Evolutionary conservation across 495 filamentous ascomycete species (phyloP), one percentile per base, ranked within the genome.

Genomic region (Emericellopsis terricola): DNA sequence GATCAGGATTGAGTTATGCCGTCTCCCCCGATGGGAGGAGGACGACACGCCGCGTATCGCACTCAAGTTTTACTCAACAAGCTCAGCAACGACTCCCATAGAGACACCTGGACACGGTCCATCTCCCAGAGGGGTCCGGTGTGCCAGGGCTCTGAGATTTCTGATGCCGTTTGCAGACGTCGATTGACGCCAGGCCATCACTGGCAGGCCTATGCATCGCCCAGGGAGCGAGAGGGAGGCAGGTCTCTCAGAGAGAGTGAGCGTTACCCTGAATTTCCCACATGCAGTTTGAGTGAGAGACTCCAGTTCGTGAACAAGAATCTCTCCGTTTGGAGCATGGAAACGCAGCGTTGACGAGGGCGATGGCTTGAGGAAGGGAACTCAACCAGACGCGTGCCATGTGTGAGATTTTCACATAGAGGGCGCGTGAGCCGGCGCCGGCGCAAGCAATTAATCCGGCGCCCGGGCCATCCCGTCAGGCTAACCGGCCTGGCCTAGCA

Each of bases 231-330:
- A 32, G 29, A 39, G 52, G 38, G 52, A 46, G 44, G 28, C 28
- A 47, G 48, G 52, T 53, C 35, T 39, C 38, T 39, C 38, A 42
- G 43, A 26, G 29, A 40, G 42, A 35, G 56, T 82, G 81, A 85
- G 91, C 85, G 87, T 75, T 94, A 81, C 87, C 94, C 86, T 86
- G 86, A 94, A 93, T 94, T 94, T 93, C 87, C 91, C 87, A 94
- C 89, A 89, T 93, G 87, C 85, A 50, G 17, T 8, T 18, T 3
- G 41, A 39, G 41, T 33, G 38, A 38, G 52, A 52, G 52, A 56
- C 45, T 49, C 47, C 40, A 43, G 52, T 53, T 42, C 41, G 43
- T 48, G 49, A 47, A 43, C 4, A 17, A 4, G 20, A 9, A 44
- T 45, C 41, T 59, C 66, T 81, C 75, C 69, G 79, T 93, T 64